Percentiles rank a stretch among this genome's conserved stretches.
phyloP scores from a whole-genome alignment of 2,329 filamentous ascomycete genomes.

The Epicoccum sorghinum region DNA sequence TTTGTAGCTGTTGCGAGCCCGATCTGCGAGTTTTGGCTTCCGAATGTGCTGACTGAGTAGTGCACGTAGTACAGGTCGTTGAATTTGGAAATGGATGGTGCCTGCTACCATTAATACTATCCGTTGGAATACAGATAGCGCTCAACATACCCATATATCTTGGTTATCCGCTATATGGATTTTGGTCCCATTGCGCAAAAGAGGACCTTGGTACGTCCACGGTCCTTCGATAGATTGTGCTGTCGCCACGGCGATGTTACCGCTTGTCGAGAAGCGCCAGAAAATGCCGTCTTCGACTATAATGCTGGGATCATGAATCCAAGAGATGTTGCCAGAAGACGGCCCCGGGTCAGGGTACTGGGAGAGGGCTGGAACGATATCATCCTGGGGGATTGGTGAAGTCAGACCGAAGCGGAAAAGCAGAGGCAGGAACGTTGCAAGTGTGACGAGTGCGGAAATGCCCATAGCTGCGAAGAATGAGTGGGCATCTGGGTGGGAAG shows the following conservation, averaged over 20 bases:
- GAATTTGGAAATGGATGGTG: slow-evolving; percentile 65
- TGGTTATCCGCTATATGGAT: slow-evolving; percentile 50
- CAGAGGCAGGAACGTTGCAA: slow-evolving; percentile 21
- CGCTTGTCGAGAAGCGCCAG: slow-evolving; percentile 58
- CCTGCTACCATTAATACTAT: slow-evolving; percentile 48
- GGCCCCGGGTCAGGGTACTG: slow-evolving; percentile 41
- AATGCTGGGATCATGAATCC: slow-evolving; percentile 55
- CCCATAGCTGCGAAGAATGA: slow-evolving; percentile 15
- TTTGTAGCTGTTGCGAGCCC: slow-evolving; percentile 58
- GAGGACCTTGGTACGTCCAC: slow-evolving; percentile 54
- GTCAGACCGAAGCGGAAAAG: slow-evolving; percentile 9
- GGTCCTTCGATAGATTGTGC: slow-evolving; percentile 53
- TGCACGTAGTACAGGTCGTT: slow-evolving; percentile 64
- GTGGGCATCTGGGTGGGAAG: background rate
- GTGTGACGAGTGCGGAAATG: slow-evolving; percentile 18
- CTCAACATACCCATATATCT: slow-evolving; percentile 54
- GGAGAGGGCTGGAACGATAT: background rate
- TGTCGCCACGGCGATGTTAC: slow-evolving; percentile 54
- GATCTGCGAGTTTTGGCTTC: slow-evolving; percentile 65
- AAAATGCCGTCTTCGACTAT: slow-evolving; percentile 55
- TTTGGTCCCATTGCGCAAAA: slow-evolving; percentile 51
- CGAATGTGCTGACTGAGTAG: slow-evolving; percentile 66
- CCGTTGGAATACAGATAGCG: background rate
- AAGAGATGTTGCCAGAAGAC: slow-evolving; percentile 48
- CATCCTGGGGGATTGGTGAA: background rate